Evolutionary conservation across 768 basidiomycete species (phyloP).

Genomic region (Lyophyllum decastes): DNA sequence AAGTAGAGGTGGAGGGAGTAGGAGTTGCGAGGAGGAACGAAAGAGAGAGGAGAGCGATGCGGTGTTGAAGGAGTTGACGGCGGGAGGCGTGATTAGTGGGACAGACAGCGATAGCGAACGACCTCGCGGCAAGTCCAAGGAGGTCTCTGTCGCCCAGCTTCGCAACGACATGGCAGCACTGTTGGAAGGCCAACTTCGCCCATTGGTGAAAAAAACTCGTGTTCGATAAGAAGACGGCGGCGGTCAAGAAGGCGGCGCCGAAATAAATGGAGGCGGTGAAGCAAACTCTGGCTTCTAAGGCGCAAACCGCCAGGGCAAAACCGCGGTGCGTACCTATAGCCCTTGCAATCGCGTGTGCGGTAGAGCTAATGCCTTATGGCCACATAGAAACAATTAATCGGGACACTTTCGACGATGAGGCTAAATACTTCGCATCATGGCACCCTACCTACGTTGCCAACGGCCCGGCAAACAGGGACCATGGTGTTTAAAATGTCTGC

Average conservation of each 20-base stretch:
- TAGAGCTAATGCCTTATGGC: background rate
- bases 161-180: conserved; percentile 7
- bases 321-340: background rate
- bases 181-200: conserved; percentile 4
- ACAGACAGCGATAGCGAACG: background rate
- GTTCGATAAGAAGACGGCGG: conserved; percentile 4
- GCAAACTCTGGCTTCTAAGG: background rate
- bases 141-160: conserved; percentile 3
- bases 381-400: background rate
- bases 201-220: conserved; percentile 11
- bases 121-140: background rate
- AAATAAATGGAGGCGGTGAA: conserved; percentile 5
- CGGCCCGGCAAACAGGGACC: conserved; percentile 7
- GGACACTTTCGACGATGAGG: background rate
- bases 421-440: conserved; percentile 17
- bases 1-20: background rate
- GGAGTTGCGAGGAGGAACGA: background rate
- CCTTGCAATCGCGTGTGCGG: too few relatives aligned
- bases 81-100: background rate
- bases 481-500: conserved; percentile 22
- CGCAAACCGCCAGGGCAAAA: background rate
- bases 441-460: conserved; percentile 20
- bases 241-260: background rate
- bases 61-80: conserved; percentile 14
- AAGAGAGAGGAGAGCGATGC: conserved; percentile 12